These are phyloP conservation scores for Graphilbum fragrans DNA, from an alignment of 2,329 filamentous ascomycete genomes.

Conservation along the genomic window DNA sequence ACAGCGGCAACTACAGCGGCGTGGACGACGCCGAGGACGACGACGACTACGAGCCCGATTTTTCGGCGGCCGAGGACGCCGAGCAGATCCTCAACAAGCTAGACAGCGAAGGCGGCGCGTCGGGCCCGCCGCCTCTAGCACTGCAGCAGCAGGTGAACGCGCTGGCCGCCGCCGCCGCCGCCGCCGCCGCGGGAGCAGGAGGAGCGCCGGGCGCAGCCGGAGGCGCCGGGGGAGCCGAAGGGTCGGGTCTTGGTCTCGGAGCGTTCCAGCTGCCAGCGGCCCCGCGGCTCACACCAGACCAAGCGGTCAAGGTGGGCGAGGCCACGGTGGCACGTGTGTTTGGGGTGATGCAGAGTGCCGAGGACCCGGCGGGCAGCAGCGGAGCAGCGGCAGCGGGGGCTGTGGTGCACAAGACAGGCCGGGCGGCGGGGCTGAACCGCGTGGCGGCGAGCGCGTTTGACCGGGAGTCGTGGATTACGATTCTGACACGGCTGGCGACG, in stretches of 20 bases:
- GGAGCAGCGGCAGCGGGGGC: not conserved
- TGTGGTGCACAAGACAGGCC: conserved; percentile 12
- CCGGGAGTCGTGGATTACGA: conserved; percentile 80
- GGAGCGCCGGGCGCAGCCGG: not conserved
- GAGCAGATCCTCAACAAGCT: conserved; percentile 70
- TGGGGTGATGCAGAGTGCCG: conserved; percentile 59
- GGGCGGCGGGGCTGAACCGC: conserved; percentile 63
- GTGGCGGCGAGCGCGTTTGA: conserved; percentile 77
- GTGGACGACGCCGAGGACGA: conserved; percentile 54
- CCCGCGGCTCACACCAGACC: conserved; percentile 56
- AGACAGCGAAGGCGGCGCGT: conserved; percentile 51
- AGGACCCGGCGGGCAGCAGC: conserved; percentile 45
- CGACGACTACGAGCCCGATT: conserved; percentile 88
- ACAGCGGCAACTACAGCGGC: conserved; percentile 55
- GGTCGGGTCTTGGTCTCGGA: conserved; percentile 52
- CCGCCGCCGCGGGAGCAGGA: not conserved
- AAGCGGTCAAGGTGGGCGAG: conserved; percentile 62
- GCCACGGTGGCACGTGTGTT: conserved; percentile 68
- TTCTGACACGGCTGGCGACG: conserved; percentile 76
- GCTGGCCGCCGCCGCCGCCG: not conserved
- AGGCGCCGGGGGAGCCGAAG: conserved; percentile 24
- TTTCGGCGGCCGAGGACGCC: conserved; percentile 61
- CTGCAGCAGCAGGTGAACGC: not conserved
- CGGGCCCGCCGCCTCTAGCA: conserved; percentile 25
- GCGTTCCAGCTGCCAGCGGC: conserved; percentile 73